Evolutionary conservation across 2,329 filamentous ascomycete genomes (phyloP).

Genomic region (Penicillium decumbens): DNA sequence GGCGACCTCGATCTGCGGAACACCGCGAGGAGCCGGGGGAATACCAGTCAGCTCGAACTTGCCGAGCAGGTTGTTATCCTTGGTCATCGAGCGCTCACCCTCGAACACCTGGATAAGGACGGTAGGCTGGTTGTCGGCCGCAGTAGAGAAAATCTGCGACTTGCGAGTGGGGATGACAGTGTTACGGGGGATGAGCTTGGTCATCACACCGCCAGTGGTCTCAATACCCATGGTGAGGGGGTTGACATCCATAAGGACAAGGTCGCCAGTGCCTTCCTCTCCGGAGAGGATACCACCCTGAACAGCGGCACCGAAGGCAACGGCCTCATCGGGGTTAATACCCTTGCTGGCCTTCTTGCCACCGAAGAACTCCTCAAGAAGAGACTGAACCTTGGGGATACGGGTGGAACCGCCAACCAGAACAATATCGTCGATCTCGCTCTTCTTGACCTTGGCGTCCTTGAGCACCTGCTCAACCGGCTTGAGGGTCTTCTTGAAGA

Average conservation of each 20-base stretch:
- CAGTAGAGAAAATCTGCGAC: constrained; percentile 96
- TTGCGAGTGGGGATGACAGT: constrained; percentile 93
- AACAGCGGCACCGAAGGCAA: constrained; percentile 94
- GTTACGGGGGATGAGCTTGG: constrained; percentile 90
- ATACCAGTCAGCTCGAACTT: constrained; percentile 98
- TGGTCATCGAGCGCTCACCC: constrained; percentile 88
- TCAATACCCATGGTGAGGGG: constrained; percentile 94
- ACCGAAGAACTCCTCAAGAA: constrained; percentile 92
- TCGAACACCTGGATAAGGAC: constrained; percentile 95
- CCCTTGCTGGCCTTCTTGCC: constrained; percentile 98
- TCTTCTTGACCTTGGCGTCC: constrained; percentile 96
- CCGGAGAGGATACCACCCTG: constrained; percentile 93
- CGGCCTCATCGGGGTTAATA: constrained; percentile 98
- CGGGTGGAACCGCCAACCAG: constrained; percentile 97
- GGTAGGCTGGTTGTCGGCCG: constrained; percentile 92
- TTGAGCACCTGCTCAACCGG: constrained; percentile 98
- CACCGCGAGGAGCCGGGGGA: constrained; percentile 87
- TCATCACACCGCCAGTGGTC: constrained; percentile 97
- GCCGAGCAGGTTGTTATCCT: constrained; percentile 95
- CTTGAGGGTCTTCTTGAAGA: constrained; percentile 99
- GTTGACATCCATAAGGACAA: constrained; percentile 97
- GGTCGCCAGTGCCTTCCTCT: constrained; percentile 70
- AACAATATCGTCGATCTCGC: constrained; percentile 91
- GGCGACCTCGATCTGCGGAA: constrained; percentile 96
- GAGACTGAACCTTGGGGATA: constrained; percentile 94